Base-by-base conservation (phyloP, 2,329 filamentous ascomycete species). In the Bretziella fagacearum region DNA sequence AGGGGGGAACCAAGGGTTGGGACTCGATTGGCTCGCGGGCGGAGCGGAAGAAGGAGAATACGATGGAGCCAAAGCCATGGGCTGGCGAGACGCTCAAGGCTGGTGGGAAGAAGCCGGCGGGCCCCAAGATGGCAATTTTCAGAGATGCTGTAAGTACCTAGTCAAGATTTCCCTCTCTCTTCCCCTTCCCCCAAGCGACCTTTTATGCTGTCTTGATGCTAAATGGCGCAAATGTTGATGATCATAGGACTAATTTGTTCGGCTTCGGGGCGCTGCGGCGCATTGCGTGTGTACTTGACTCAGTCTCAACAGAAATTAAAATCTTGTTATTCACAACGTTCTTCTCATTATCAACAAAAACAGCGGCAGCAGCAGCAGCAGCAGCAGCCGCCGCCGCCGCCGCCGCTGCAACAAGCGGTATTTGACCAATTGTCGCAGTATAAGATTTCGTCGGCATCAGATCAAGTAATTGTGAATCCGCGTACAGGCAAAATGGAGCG, bases 21-120 rank as follows among this genome's bases (percentile, higher is more conserved):
- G 84, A 95, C 53, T 89, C 69, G 52, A 94, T 98, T 58, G 87
- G 84, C 25, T 85, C 85, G 1, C 65, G 95, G 51, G 74, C 78
- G 44, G 83, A 94, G 52, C 74, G 91, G 43, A 94, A 84, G 69
- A 98, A 96, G 70, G 91, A 98, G 62, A 98, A 98, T 58, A 69
- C 71, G 5, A 67, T 87, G 54, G 85, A 89, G 59, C 77, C 87
- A 8, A 87, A 81, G 59, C 85, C 89, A 17, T 95, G 87, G 91
- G 81, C 70, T 8, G 91, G 91, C 22, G 86, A 96, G 66, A 95
- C 83, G 33, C 64, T 98, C 55, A 84, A 89, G 62, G 82, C 77
- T 2, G 85, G 83, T 35, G 89, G 85, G 56, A 91, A 84, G 66
- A 84, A 84, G 65, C 76, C 71, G 26, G 73, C 71, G 46, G 57